Evolutionary conservation across 108 stramenopile species (phyloP).

Genomic region (Nitzschia sp.): DNA sequence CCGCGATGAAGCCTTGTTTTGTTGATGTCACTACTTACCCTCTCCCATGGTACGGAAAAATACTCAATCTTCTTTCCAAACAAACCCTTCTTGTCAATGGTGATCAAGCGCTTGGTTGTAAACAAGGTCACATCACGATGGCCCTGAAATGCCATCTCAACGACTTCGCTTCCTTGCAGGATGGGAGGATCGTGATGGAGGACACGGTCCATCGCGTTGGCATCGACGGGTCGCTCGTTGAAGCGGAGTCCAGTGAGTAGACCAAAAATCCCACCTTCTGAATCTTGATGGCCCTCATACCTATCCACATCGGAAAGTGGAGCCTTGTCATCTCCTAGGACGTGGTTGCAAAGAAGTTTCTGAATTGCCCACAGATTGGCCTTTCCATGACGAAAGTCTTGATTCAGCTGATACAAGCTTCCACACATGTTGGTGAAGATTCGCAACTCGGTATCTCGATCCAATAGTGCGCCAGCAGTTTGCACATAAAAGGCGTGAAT

Average conservation of each 20-base stretch:
- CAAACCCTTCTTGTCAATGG: slow-evolving; percentile 63
- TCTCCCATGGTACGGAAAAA: slow-evolving; percentile 49
- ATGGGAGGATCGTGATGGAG: slow-evolving; percentile 42
- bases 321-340: slow-evolving; percentile 52
- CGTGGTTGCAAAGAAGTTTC: slow-evolving; percentile 50
- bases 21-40: background rate
- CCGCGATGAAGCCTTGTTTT: background rate
- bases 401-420: slow-evolving; percentile 38
- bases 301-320: slow-evolving; percentile 26
- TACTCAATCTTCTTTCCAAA: slow-evolving; percentile 61
- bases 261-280: slow-evolving; percentile 22
- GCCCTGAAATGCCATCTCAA: slow-evolving; percentile 64
- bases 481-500: slow-evolving; percentile 73
- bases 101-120: slow-evolving; percentile 54
- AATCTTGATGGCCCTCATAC: slow-evolving; percentile 32
- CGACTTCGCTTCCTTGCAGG: slow-evolving; percentile 53
- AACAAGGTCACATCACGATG: slow-evolving; percentile 55
- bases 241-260: slow-evolving; percentile 49
- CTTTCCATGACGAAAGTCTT: slow-evolving; percentile 60
- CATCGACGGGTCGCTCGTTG: slow-evolving; percentile 59
- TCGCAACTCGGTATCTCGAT: slow-evolving; percentile 59
- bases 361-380: slow-evolving; percentile 66
- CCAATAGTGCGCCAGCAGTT: slow-evolving; percentile 66
- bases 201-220: slow-evolving; percentile 41
- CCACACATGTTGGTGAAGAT: slow-evolving; percentile 55